Base-by-base conservation (phyloP, 148 eudicot species). In the Polygonum maritimum region DNA sequence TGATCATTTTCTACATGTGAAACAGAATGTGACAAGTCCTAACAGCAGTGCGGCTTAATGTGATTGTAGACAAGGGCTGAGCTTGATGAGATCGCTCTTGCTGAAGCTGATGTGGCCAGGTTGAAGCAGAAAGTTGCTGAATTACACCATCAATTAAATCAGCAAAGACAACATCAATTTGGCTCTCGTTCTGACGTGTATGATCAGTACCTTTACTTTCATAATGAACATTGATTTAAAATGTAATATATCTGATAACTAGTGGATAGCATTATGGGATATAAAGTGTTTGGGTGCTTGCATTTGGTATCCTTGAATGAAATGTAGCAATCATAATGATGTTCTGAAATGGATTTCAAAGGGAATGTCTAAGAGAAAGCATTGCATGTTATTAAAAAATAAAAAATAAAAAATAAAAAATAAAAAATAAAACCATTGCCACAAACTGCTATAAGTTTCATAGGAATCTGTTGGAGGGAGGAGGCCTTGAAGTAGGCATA, bases 61-160 rank as follows among this genome's bases (percentile, higher is more conserved):
- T 67, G 71, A 36, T 75, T 88, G 81, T 82, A 95, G 98, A 95
- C 96, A 71, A 90, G 92, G 90, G 96, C 94, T 71, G 98, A 95
- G 89, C 98, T 95, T 67, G 97, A 95, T 82, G 98, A 95, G 88
- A 95, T 95, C 85, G 96, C 98, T 85, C 98, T 95, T 73, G 98
- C 98, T 80, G 98, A 95, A 82, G 98, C 97, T 58, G 98, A 95
- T 84, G 98, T 95, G 18, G 98, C 97, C 75, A 84, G 94, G 79
- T 83, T 95, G 85, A 95, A 95, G 89, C 97, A 95, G 83, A 95
- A 92, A 84, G 97, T 95, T 74, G 96, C 97, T 57, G 98, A 95
- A 78, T 85, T 95, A 75, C 98, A 95, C 77, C 92, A 92, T 76
- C 98, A 95, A 84, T 91, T 95, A 58, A 89, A 90, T 90, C 97